Evolutionary conservation across 495 filamentous ascomycete species (phyloP), one percentile per base, ranked within the genome.

Genomic region (Penicillium odoratum): DNA sequence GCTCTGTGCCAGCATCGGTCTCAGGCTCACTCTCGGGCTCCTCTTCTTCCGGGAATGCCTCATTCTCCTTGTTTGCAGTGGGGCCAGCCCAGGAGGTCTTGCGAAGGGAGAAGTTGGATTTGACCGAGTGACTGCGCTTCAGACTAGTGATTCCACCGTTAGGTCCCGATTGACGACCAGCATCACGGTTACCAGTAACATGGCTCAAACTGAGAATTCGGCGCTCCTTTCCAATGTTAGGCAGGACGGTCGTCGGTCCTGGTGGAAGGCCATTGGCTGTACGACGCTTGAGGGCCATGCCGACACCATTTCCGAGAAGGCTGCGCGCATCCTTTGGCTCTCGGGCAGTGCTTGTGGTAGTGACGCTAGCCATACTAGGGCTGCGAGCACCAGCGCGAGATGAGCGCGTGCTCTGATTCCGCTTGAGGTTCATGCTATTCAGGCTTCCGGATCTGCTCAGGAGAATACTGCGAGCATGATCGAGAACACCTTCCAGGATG

Each of bases 401-500:
- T 36, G 79, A 84, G 10, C 66, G 66, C 0, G 48, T 45, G 34
- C 66, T 69, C 11, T 83, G 80, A 18, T 90, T 83, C n/a, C 91
- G 82, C 70, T 90, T 92, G 48, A 89, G 81, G 72, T 81, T 88
- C 85, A 91, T 89, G 69, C 74, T 57, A 76, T 69, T 63, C 60
- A 64, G 45, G 54, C 71, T 65, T 58, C 69, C 73, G 33, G 75
- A 74, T 16, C 81, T 76, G 15, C 84, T 83, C 56, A 95, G 84
- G 43, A 97, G 82, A 16, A 98, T 78, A 6, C 88, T 86, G 18
- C 92, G 88, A 33, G 94, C 96, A 65, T 97, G 93, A 65, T 98
- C 92, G 59, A 98, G 91, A 40, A 98, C 91, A 30, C 92, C 91
- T 56, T 98, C 93, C 30, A 98, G 75, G 57, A 98, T 96, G 9